These are phyloP conservation scores for Mucor indicus DNA, from an alignment of 371 early-diverging fungal genomes.

Conservation along the genomic window DNA sequence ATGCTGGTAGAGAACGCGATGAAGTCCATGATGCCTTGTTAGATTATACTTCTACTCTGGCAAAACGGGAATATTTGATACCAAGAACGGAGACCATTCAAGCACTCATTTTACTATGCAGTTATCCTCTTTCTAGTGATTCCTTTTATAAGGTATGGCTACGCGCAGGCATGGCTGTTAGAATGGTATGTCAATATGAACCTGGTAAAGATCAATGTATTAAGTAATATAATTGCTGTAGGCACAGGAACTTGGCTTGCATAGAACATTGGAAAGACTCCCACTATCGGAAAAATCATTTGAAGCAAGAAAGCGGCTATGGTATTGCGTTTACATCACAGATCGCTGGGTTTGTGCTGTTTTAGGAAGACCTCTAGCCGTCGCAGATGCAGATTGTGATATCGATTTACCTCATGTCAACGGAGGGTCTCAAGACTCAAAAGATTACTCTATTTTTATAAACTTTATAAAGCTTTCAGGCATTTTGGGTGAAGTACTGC, in stretches of 20 bases:
- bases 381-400: slow-evolving; percentile 49
- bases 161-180: slow-evolving; percentile 43
- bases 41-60: slow-evolving; percentile 22
- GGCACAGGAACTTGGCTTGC: slow-evolving; percentile 46
- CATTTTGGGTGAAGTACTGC: slow-evolving; percentile 40
- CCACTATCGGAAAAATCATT: slow-evolving; percentile 18
- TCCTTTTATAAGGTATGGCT: slow-evolving; percentile 40
- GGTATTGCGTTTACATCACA: slow-evolving; percentile 39
- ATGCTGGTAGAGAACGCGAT: slow-evolving; percentile 21
- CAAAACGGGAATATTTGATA: slow-evolving; percentile 32
- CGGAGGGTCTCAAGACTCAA: slow-evolving; percentile 8
- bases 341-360: slow-evolving; percentile 46
- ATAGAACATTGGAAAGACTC: slow-evolving; percentile 25
- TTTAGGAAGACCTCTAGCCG: slow-evolving; percentile 45
- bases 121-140: slow-evolving; percentile 26
- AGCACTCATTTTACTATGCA: slow-evolving; percentile 37
- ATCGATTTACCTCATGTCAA: slow-evolving; percentile 34
- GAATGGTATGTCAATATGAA: slow-evolving; percentile 41
- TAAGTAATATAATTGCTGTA: background rate
- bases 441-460: slow-evolving; percentile 32
- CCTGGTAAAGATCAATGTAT: background rate
- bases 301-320: slow-evolving; percentile 34
- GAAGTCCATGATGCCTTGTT: slow-evolving; percentile 23
- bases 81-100: slow-evolving; percentile 36
- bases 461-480: slow-evolving; percentile 41